phyloP scores from a whole-genome alignment of 208 protist genomes.

The Hexamita inflata region DNA sequence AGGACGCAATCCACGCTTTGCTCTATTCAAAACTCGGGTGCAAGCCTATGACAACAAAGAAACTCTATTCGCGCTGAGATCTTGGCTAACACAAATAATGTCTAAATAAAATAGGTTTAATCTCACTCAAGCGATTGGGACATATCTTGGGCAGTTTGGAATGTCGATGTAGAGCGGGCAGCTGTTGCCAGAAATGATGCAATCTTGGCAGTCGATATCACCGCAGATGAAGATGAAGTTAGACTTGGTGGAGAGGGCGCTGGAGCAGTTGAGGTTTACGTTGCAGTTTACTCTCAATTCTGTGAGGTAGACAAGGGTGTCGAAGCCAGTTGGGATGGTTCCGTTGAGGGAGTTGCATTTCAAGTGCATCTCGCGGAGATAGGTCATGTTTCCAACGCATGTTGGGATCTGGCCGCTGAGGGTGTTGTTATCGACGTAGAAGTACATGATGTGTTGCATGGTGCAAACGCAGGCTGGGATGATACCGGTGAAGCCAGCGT shows the following conservation, averaged over 20 bases:
- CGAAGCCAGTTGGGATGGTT: not conserved
- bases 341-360: constrained; percentile 19
- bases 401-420: constrained; percentile 19
- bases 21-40: no score
- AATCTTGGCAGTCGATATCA: no score
- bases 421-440: constrained; percentile 1
- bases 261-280: not conserved
- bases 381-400: not conserved
- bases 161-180: no score
- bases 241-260: not conserved
- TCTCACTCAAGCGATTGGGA: no score
- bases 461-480: constrained; percentile 21
- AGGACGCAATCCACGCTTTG: no score
- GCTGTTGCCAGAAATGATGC: no score
- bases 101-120: no score
- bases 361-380: constrained; percentile 9
- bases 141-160: no score
- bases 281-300: constrained; percentile 18
- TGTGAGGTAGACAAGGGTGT: not conserved
- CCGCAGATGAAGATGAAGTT: no score
- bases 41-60: no score
- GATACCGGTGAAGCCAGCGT: not conserved
- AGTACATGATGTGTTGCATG: not conserved
- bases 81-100: no score
- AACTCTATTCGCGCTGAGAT: no score